Conservation (phyloP, 2,329 filamentous ascomycete genomes). For the Chaetomium globosum region DNA sequence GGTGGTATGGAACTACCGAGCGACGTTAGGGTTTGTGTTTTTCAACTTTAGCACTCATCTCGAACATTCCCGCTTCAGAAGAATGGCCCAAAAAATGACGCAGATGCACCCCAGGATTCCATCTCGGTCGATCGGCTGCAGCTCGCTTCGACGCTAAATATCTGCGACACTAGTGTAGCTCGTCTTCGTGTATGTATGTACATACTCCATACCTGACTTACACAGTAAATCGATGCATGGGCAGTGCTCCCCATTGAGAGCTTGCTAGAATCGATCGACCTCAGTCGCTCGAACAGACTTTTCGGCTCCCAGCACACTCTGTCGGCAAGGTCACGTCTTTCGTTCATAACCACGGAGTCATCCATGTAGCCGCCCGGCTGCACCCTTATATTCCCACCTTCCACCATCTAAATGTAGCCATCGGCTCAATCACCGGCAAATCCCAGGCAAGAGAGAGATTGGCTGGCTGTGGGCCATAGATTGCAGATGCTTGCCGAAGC, state of each 20-base stretch:
- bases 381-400: slow-evolving; percentile 12
- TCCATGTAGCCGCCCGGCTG: background rate
- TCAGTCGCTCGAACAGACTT: background rate
- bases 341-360: background rate
- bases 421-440: slow-evolving; percentile 35
- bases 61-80: background rate
- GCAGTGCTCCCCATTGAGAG: background rate
- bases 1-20: background rate
- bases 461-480: slow-evolving; percentile 29
- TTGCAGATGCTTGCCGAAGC: slow-evolving; percentile 25
- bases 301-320: background rate
- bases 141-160: background rate
- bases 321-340: background rate
- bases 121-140: background rate
- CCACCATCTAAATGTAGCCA: slow-evolving; percentile 18
- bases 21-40: background rate
- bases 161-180: background rate
- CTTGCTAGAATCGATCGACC: background rate
- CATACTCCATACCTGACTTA: background rate
- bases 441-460: slow-evolving; percentile 31
- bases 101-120: background rate
- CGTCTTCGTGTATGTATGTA: too few relatives aligned
- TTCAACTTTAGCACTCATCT: background rate
- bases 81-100: background rate
- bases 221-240: background rate